Percentiles rank a stretch among this genome's conserved stretches.
These are phyloP conservation scores for Trichosporon sp. DNA, from an alignment of 1,284 basidiomycete species.

Conservation along the genomic window DNA sequence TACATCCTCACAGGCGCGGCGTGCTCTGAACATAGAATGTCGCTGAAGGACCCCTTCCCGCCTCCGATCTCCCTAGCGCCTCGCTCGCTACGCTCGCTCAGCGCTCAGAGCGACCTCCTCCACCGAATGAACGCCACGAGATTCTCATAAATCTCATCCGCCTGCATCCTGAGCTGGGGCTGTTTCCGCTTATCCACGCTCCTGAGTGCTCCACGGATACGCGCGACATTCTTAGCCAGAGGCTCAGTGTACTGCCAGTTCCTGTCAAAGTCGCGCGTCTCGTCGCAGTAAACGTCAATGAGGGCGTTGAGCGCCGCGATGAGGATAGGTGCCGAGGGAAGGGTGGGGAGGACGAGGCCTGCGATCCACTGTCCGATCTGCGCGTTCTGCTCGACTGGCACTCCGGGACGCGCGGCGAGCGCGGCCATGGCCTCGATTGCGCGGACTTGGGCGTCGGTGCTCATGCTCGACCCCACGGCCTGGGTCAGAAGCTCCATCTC, in stretches of 20 bases:
- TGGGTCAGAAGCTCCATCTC: conserved; percentile 62
- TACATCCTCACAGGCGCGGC: no score
- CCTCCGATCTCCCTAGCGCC: background rate
- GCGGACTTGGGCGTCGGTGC: conserved; percentile 60
- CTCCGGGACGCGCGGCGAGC: conserved; percentile 62
- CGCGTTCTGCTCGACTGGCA: conserved; percentile 61
- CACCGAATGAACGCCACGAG: conserved; percentile 84
- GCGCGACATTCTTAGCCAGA: conserved; percentile 56
- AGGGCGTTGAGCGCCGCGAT: conserved; percentile 78
- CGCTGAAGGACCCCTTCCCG: no score
- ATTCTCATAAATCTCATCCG: conserved; percentile 62
- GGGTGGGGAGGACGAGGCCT: conserved; percentile 2
- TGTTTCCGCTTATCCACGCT: conserved; percentile 53
- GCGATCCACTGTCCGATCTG: conserved; percentile 27
- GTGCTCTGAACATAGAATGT: no score
- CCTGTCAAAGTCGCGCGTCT: conserved; percentile 70
- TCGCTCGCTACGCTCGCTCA: background rate
- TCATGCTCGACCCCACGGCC: conserved; percentile 52
- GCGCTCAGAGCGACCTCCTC: conserved; percentile 50
- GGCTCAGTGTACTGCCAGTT: conserved; percentile 55
- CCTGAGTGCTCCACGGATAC: conserved; percentile 57
- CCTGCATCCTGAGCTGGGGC: conserved; percentile 45
- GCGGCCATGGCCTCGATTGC: conserved; percentile 76
- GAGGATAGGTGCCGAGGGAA: conserved; percentile 56
- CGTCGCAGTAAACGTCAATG: conserved; percentile 94